Base-by-base conservation (phyloP, 805 yeast genomes). In the Wickerhamiella slavikovae region DNA sequence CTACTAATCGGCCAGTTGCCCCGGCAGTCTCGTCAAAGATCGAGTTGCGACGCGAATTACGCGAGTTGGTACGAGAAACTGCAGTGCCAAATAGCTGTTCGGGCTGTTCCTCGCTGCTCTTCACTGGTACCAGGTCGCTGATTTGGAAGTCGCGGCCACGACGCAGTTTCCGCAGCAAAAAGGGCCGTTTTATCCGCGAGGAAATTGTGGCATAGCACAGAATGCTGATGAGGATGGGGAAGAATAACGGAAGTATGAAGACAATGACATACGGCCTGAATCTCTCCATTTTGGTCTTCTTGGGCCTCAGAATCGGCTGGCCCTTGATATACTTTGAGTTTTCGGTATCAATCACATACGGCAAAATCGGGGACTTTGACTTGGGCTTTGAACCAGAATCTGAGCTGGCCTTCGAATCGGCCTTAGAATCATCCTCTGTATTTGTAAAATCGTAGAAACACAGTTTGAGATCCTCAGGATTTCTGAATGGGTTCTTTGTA, bases 401-500 rank as follows among this genome's bases (percentile, higher is more conserved):
- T n/a, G n/a, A n/a, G n/a, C n/a, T n/a, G n/a, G n/a, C n/a, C n/a
- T n/a, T n/a, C n/a, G n/a, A n/a, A n/a, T n/a, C n/a, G n/a, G n/a
- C n/a, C n/a, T n/a, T n/a, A n/a, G n/a, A n/a, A n/a, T n/a, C n/a
- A n/a, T n/a, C n/a, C 17, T 27, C 25, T 9, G 27, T 32, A 14
- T 33, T 22, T 4, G 24, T 67, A 12, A 24, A 24, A 62, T 43
- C 27, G 12, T 30, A 33, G 29, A 56, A 59, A 4, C 57, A 53
- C 21, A 39, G 33, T 58, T 60, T 29, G 64, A 47, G 13, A 45
- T 44, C 28, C 61, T 62, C 62, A 66, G 63, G 28, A 52, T 56
- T 52, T 21, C 69, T 70, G 46, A 80, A 82, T 2, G 93, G 93
- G 32, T 77, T 68, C 35, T 61, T 64, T 18, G 70, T 61, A 3